Conservation (phyloP, 2,329 filamentous ascomycete genomes). For the Macroventuria anomochaeta region DNA sequence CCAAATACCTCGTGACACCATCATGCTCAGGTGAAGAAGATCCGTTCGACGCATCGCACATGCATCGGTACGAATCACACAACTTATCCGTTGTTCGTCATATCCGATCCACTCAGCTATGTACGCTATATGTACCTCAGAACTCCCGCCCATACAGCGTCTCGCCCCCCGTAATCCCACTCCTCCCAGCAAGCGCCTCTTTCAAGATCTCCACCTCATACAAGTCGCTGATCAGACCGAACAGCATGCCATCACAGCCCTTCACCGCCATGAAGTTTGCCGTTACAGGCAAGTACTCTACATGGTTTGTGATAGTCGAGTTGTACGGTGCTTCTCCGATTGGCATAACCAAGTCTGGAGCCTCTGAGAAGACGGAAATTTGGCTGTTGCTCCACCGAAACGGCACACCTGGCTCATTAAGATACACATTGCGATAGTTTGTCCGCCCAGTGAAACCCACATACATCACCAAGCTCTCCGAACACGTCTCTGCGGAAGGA, state of each 20-base stretch:
- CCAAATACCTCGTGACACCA: too few relatives aligned
- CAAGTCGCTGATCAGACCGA: constrained; percentile 60
- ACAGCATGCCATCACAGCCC: constrained; percentile 67
- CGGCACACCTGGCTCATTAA: constrained; percentile 53
- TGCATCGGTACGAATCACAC: too few relatives aligned
- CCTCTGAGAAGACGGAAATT: constrained; percentile 57
- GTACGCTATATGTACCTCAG: background rate
- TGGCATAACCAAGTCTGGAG: constrained; percentile 56
- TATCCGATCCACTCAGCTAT: too few relatives aligned
- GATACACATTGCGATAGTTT: constrained; percentile 56
- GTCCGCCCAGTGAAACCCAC: constrained; percentile 47
- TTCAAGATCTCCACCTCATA: constrained; percentile 58
- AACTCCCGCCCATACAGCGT: constrained; percentile 45
- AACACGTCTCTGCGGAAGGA: constrained; percentile 54
- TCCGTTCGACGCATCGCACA: too few relatives aligned
- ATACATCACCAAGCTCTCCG: constrained; percentile 59
- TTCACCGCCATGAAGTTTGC: constrained; percentile 64
- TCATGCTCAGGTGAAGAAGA: too few relatives aligned
- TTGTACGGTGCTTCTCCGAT: constrained; percentile 54
- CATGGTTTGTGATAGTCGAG: constrained; percentile 56
- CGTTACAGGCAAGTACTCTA: constrained; percentile 63
- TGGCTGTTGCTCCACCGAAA: constrained; percentile 57
- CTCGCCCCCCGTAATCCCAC: constrained; percentile 50
- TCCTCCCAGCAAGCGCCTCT: constrained; percentile 54
- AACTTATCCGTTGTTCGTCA: too few relatives aligned